Percentiles rank a stretch among this genome's conserved stretches.
Conservation (phyloP, 2,329 filamentous ascomycete species). For the Ophiostoma sp. region DNA sequence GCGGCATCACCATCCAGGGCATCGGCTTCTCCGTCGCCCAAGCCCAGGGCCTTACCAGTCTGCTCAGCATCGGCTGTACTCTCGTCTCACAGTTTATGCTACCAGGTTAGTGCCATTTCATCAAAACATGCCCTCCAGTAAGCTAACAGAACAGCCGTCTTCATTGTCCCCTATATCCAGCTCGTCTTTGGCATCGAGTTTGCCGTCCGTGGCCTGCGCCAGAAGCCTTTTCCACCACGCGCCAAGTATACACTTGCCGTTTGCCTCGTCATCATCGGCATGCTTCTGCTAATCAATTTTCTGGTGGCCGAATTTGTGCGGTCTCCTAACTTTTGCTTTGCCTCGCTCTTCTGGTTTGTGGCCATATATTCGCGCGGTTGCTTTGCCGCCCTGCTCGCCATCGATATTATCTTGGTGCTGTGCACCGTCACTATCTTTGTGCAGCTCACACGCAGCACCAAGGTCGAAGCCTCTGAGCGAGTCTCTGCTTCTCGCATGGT, state of each 20-base stretch:
- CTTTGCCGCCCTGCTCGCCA: conserved; percentile 48
- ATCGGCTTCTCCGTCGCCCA: conserved; percentile 54
- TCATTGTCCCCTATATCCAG: conserved; percentile 61
- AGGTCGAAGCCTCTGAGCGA: conserved; percentile 54
- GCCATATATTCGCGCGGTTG: conserved; percentile 54
- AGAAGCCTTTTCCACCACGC: conserved; percentile 52
- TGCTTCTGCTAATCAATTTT: conserved; percentile 52
- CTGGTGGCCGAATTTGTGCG: conserved; percentile 51
- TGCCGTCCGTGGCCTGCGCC: conserved; percentile 49
- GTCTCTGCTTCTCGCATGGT: conserved; percentile 63
- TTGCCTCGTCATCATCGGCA: conserved; percentile 48
- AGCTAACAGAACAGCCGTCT: conserved; percentile 43
- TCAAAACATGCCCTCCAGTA: too few relatives aligned
- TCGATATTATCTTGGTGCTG: conserved; percentile 47
- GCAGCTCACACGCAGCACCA: conserved; percentile 49
- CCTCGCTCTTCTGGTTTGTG: conserved; percentile 63
- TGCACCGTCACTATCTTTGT: conserved; percentile 51
- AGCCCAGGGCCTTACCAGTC: conserved; percentile 47
- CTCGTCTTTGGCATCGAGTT: conserved; percentile 60
- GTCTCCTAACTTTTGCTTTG: conserved; percentile 58
- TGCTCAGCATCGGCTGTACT: conserved; percentile 50
- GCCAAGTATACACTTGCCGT: conserved; percentile 55
- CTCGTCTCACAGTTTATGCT: conserved; percentile 53
- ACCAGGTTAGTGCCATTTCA: conserved; percentile 32
- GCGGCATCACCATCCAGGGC: conserved; percentile 54